Conservation (phyloP, 768 basidiomycete species). For the Tricholoma sp. region DNA sequence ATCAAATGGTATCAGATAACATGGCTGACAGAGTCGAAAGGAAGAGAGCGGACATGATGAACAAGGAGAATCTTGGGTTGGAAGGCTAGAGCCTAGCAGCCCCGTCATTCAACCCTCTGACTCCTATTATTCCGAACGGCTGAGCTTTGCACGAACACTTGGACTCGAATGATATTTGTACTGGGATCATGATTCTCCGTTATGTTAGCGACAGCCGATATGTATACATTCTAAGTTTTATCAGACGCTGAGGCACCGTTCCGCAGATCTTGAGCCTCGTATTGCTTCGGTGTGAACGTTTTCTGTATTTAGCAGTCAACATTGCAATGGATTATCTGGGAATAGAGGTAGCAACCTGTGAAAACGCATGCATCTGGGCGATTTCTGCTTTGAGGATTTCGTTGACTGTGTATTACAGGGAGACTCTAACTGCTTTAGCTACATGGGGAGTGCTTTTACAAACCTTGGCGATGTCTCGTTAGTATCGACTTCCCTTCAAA, state of each 20-base stretch:
- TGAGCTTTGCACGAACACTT: neutral
- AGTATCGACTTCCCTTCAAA: slow-evolving; percentile 82
- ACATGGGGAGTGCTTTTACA: slow-evolving; percentile 12
- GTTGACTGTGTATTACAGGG: slow-evolving; percentile 51
- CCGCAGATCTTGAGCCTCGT: slow-evolving; percentile 31
- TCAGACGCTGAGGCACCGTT: neutral
- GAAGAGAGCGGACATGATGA: slow-evolving; percentile 2
- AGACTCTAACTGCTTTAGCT: neutral
- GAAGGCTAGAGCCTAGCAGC: neutral
- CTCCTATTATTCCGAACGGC: neutral
- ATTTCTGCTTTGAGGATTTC: slow-evolving; percentile 71
- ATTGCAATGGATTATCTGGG: neutral
- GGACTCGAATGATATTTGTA: neutral
- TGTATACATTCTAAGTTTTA: neutral
- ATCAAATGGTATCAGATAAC: neutral
- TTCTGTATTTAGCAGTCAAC: slow-evolving; percentile 37
- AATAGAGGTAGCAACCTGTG: slow-evolving; percentile 49
- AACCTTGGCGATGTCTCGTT: slow-evolving; percentile 68
- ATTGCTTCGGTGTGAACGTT: slow-evolving; percentile 69
- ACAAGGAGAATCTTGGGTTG: slow-evolving; percentile 11
- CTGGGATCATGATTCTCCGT: neutral
- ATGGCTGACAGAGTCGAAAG: neutral
- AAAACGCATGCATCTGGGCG: slow-evolving; percentile 81
- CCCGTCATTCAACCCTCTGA: neutral
- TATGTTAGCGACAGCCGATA: no score